Evolutionary conservation across 352 stramenopile species (phyloP).

Genomic region (Globisporangium nagaii): DNA sequence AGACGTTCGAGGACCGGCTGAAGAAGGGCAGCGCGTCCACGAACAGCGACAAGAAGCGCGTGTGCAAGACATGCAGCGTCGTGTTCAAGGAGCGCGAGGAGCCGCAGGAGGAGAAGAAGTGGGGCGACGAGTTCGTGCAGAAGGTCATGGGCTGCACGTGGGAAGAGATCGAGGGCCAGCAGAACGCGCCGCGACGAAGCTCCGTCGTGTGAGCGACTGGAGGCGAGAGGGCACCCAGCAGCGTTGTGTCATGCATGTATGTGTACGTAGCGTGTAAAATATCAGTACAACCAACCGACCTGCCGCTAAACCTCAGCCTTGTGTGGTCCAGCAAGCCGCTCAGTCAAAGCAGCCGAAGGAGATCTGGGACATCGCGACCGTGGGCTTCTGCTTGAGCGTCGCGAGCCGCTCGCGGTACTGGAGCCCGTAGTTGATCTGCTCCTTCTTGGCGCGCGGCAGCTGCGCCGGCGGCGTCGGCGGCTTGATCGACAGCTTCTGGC

Average conservation of each 20-base stretch:
- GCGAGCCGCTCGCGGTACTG: conserved; percentile 75
- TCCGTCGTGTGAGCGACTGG: conserved; percentile 22
- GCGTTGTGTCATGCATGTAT: neutral
- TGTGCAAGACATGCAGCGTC: conserved; percentile 69
- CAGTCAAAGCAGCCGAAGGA: conserved; percentile 60
- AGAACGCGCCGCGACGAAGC: conserved; percentile 24
- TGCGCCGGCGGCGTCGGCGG: conserved; percentile 61
- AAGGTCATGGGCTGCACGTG: conserved; percentile 53
- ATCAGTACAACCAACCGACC: conserved; percentile 1
- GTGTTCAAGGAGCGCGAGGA: conserved; percentile 72
- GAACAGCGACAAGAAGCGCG: conserved; percentile 50
- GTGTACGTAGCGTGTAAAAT: neutral
- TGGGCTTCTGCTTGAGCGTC: conserved; percentile 76
- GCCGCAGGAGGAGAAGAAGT: conserved; percentile 38
- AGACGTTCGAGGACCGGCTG: conserved; percentile 34
- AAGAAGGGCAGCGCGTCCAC: conserved; percentile 30
- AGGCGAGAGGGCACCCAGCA: no score
- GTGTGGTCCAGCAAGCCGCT: no score
- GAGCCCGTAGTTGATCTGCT: conserved; percentile 64
- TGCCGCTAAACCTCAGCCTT: neutral
- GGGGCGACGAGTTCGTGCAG: conserved; percentile 51
- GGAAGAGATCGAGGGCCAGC: conserved; percentile 52
- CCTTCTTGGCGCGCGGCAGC: conserved; percentile 28
- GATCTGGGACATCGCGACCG: conserved; percentile 67
- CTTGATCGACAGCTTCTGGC: conserved; percentile 74